phyloP scores from a whole-genome alignment of 2,329 filamentous ascomycete species.

The Pseudonectria foliicola region DNA sequence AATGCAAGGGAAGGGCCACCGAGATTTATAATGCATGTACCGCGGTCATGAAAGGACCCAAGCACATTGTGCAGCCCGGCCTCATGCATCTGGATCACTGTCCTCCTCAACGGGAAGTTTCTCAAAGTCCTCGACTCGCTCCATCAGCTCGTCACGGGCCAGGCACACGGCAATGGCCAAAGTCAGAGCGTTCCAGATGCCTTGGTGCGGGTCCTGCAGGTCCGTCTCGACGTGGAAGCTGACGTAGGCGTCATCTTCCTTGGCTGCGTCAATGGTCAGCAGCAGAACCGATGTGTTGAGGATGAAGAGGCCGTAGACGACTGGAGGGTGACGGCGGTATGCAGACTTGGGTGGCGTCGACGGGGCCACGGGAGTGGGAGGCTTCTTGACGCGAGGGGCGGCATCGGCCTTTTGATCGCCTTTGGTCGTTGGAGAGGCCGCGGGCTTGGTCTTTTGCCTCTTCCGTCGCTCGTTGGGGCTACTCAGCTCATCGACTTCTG shows the following conservation, averaged over 20 bases:
- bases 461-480: conserved; percentile 1
- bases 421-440: background rate
- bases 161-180: conserved; percentile 33
- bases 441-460: background rate
- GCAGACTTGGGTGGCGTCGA: conserved; percentile 5
- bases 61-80: too few species aligned
- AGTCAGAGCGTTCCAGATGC: conserved; percentile 39
- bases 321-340: conserved; percentile 29
- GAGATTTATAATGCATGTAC: too few species aligned
- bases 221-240: conserved; percentile 37
- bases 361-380: background rate
- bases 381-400: background rate
- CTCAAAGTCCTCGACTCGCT: conserved; percentile 29
- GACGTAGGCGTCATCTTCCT: conserved; percentile 28
- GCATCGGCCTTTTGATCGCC: background rate
- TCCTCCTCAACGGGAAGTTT: conserved; percentile 21
- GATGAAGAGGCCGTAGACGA: conserved; percentile 38
- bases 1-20: background rate
- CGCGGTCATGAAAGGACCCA: too few species aligned
- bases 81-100: conserved; percentile 33
- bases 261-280: conserved; percentile 32
- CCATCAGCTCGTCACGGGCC: conserved; percentile 33
- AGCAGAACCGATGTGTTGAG: conserved; percentile 33
- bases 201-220: conserved; percentile 32
- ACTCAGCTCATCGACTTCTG: conserved; percentile 8